Percentiles rank a stretch among this genome's conserved stretches.
Evolutionary conservation across 2,329 filamentous ascomycete genomes (phyloP).

Genomic region (Pseudopithomyces maydicus): DNA sequence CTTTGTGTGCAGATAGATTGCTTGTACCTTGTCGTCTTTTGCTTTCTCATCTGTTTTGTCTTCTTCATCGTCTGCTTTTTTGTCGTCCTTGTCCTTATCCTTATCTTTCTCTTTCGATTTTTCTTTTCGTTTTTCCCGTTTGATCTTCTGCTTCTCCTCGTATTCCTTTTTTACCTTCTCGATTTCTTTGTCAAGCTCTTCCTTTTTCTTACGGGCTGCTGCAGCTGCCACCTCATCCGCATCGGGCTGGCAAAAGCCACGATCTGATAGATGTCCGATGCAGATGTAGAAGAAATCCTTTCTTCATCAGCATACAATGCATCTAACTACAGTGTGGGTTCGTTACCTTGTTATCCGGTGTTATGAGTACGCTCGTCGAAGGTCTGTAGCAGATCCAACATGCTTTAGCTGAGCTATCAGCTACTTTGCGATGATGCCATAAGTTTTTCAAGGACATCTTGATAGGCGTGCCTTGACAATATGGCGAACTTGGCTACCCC

Average conservation of each 20-base stretch:
- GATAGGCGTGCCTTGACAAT: background rate
- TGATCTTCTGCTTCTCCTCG: constrained; percentile 62
- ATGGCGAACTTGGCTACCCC: background rate
- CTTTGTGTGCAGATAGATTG: background rate
- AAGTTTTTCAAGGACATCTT: constrained; percentile 66
- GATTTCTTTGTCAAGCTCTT: constrained; percentile 55
- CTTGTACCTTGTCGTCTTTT: constrained; percentile 61
- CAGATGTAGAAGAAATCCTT: constrained; percentile 95
- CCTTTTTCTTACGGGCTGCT: constrained; percentile 60
- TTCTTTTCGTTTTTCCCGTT: constrained; percentile 54
- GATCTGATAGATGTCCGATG: constrained; percentile 79
- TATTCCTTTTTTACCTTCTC: constrained; percentile 56
- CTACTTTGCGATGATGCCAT: constrained; percentile 85
- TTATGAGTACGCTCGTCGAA: constrained; percentile 84
- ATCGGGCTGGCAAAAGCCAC: constrained; percentile 75
- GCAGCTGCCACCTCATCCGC: constrained; percentile 68
- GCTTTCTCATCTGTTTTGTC: constrained; percentile 68
- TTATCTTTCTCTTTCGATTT: constrained; percentile 63
- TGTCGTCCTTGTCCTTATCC: constrained; percentile 60
- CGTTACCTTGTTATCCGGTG: constrained; percentile 81
- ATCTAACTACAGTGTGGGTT: background rate
- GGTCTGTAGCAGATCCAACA: constrained; percentile 94
- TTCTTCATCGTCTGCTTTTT: constrained; percentile 66
- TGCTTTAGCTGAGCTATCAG: constrained; percentile 78
- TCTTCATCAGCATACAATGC: constrained; percentile 1